A percentile compares a stretch with the other conserved stretches of the same genome.
phyloP scores from a whole-genome alignment of 2,329 filamentous ascomycete genomes.

The Cordyceps tenuipes region DNA sequence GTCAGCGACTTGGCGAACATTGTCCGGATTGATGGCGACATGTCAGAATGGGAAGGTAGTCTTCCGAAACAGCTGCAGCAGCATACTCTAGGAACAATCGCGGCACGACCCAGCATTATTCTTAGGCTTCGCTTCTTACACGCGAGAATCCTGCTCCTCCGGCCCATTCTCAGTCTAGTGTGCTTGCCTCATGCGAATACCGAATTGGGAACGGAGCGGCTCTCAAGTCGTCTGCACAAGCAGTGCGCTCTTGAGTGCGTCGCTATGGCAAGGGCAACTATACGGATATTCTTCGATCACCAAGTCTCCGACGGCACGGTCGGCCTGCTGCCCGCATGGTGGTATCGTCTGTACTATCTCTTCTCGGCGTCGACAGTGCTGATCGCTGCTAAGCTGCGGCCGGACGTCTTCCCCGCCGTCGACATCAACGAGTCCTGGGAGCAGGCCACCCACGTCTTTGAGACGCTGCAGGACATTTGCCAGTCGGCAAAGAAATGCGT shows the following conservation, averaged over 20 bases:
- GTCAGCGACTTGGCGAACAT: constrained; percentile 22
- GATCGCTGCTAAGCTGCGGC: constrained; percentile 27
- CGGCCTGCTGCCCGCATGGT: constrained; percentile 30
- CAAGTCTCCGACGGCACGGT: constrained; percentile 24
- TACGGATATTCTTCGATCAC: constrained; percentile 22
- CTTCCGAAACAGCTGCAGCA: constrained; percentile 16
- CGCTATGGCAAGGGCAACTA: constrained; percentile 24
- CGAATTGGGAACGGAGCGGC: constrained; percentile 8
- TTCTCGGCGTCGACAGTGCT: constrained; percentile 29
- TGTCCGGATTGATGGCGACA: constrained; percentile 23
- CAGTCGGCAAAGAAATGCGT: constrained; percentile 26
- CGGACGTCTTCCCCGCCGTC: constrained; percentile 21
- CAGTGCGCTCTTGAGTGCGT: constrained; percentile 29
- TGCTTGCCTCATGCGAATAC: constrained; percentile 20
- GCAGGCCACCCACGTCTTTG: constrained; percentile 25
- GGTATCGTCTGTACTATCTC: constrained; percentile 31
- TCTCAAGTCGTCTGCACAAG: constrained; percentile 21
- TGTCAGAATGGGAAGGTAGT: constrained; percentile 24
- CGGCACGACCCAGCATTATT: constrained; percentile 15
- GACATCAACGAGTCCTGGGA: constrained; percentile 25
- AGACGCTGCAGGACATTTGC: constrained; percentile 26
- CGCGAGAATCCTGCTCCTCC: constrained; percentile 25
- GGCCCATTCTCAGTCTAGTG: constrained; percentile 25
- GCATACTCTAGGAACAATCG: background rate
- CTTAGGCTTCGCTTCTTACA: constrained; percentile 29